Evolutionary conservation across 768 basidiomycete species (phyloP).

Genomic region (Lactarius hengduanensis): DNA sequence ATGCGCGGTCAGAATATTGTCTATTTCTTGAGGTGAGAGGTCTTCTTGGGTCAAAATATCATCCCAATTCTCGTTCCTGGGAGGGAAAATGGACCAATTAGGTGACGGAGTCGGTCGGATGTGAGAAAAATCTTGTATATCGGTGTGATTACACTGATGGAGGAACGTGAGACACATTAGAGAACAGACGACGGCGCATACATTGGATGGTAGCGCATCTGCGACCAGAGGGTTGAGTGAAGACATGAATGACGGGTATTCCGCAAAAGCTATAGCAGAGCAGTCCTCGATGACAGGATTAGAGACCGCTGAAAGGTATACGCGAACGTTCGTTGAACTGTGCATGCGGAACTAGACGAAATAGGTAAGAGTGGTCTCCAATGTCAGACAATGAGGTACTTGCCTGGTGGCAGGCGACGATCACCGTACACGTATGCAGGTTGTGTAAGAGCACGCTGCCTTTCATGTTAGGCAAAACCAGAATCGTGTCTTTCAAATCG

Average conservation of each 20-base stretch:
- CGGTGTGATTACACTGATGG: slow-evolving; percentile 40
- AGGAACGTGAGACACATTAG: slow-evolving; percentile 23
- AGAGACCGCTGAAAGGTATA: slow-evolving; percentile 65
- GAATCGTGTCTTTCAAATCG: slow-evolving; percentile 56
- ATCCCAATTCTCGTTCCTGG: slow-evolving; percentile 17
- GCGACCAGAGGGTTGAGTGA: slow-evolving; percentile 1
- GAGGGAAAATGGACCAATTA: slow-evolving; percentile 49
- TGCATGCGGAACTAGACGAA: slow-evolving; percentile 81
- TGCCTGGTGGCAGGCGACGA: slow-evolving; percentile 82
- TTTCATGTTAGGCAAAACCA: slow-evolving; percentile 61
- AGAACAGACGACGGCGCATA: background rate
- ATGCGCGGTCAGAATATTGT: slow-evolving; percentile 11
- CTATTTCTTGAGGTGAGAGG: slow-evolving; percentile 3
- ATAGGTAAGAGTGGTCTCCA: background rate
- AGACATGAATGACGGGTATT: slow-evolving; percentile 50
- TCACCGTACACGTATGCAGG: slow-evolving; percentile 59
- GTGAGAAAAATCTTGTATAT: slow-evolving; percentile 84
- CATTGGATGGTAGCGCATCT: slow-evolving; percentile 4
- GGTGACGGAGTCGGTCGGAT: slow-evolving; percentile 74
- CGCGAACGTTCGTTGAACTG: slow-evolving; percentile 57
- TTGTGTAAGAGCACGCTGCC: slow-evolving; percentile 77
- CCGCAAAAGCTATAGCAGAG: slow-evolving; percentile 55
- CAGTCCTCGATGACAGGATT: slow-evolving; percentile 84
- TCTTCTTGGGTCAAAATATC: slow-evolving; percentile 6
- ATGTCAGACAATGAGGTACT: slow-evolving; percentile 15